Evolutionary conservation across 164 flowering plant species (phyloP), one percentile per base, ranked within the genome.

Genomic region (Litsea cubeba): DNA sequence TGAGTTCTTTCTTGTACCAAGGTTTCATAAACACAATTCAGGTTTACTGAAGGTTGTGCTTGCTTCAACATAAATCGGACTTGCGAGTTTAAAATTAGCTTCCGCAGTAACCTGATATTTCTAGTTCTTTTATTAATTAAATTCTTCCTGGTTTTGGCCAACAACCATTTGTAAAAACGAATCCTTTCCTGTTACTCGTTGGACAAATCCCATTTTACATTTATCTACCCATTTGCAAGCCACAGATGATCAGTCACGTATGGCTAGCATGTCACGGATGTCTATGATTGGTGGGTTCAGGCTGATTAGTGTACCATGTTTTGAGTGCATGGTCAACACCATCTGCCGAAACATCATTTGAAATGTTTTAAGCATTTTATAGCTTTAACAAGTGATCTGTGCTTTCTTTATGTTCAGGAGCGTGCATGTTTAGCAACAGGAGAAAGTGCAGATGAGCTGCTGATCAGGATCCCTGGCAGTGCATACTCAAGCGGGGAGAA

Each of bases 381-480:
- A 10, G 12, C 62, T 10, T 28, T 28, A 30, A 28, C 63, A 17
- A 17, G 22, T 57, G 20, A 17, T 23, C 66, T 18, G 7, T 26
- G 12, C 14, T n/a, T 51, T 12, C 30, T 28, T 20, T 32, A 40
- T 50, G 68, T 79, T 69, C 84, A 86, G 89, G 81, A 64, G 10
- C 74, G 75, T 26, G 74, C 22, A 54, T 46, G 58, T 65, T 18
- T 58, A 26, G 63, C 58, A 40, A 62, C 26, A 35, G 65, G 32
- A 18, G 72, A 77, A 28, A 32, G 22, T 62, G n/a, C 65, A 64
- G 84, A 86, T 32, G 89, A 87, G 22, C 85, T 91, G 72, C 67
- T 90, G 35, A 84, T 93, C 57, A 76, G 74, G 28, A 91, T 93
- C 80, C 96, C 98, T 58, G 98, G 96, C 7, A 91, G 96, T 82